Evolutionary conservation across 1,139 yeast species (phyloP).

Genomic region (Pichia sp.): DNA sequence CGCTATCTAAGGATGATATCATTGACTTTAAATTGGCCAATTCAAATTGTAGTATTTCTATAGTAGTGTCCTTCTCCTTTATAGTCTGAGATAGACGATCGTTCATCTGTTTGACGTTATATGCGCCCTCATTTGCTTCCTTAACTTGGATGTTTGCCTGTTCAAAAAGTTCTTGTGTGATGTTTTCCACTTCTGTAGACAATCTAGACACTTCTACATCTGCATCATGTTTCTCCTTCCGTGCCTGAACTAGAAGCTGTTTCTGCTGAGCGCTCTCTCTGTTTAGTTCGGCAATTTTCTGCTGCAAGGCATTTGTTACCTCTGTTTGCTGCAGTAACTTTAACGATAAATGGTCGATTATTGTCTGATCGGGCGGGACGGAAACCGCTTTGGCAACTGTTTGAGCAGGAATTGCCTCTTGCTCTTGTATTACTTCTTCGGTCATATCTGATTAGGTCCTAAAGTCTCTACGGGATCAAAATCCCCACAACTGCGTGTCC

Average conservation of each 20-base stretch:
- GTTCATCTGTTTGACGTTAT: conserved; percentile 33
- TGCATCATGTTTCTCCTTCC: conserved; percentile 30
- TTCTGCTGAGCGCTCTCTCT: conserved; percentile 26
- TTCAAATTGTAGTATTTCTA: conserved; percentile 64
- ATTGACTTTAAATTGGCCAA: conserved; percentile 60
- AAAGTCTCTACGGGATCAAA: too few species aligned
- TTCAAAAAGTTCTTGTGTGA: conserved; percentile 65
- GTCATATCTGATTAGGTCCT: too few species aligned
- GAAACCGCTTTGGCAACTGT: too few species aligned
- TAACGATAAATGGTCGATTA: conserved; percentile 19
- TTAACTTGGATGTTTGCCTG: conserved; percentile 75
- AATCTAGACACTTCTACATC: conserved; percentile 40
- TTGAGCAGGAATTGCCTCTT: too few species aligned
- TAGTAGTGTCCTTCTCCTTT: conserved; percentile 62
- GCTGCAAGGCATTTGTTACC: conserved; percentile 19
- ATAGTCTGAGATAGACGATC: conserved; percentile 57
- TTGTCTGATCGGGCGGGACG: too few species aligned
- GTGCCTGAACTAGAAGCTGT: conserved; percentile 9
- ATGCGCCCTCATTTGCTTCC: conserved; percentile 46
- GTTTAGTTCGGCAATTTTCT: conserved; percentile 30
- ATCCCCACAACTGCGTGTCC: too few species aligned
- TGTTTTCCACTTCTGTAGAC: conserved; percentile 67
- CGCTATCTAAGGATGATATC: conserved; percentile 23
- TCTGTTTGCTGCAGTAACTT: conserved; percentile 22
- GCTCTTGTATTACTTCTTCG: too few species aligned